Base-by-base conservation (phyloP, 768 basidiomycete species). In the Gloeophyllum trabeum region DNA sequence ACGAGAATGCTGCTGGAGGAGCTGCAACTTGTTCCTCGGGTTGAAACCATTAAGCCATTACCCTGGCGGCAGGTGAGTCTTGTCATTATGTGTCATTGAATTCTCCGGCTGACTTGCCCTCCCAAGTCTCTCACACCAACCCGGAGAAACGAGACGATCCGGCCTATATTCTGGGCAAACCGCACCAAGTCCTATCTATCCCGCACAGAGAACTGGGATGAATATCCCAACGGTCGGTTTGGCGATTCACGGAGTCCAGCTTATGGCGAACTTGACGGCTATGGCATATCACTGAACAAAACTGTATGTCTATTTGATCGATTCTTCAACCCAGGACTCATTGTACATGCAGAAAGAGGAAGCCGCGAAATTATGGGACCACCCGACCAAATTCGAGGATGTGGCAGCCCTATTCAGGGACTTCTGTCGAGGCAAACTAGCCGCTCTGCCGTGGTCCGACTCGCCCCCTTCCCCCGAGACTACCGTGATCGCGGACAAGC, bases 151-250 rank as follows among this genome's bases (percentile, higher is more conserved):
- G 96, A 99, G 63, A 83, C 76, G 38, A 98, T 94, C 48, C 83
- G 96, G 24, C 96, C 96, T 3, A 98, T 99, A 56, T 98, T 98
- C 69, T 98, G 94, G 93, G 91, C 96, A 10, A 98, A 99, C 64
- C 74, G 94, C 28, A 76, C 91, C 26, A 86, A 92, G 56, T 96
- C 92, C 1, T 98, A 98, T 59, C 69, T 98, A 36, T 88, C 88
- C 5, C 83, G 94, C 42, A 98, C 96, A 12, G 92, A 96, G 58
- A 89, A 96, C 56, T 99, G 96, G 96, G 96, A 99, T 57, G 94
- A 98, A 59, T 98, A 96, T 61, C 96, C 96, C 39, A 99, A 99
- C 59, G 96, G 96, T 43, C 88, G 96, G 50, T 99, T 94, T 56
- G 96, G 96, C 52, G 96, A 98, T 64, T 83, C 93, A 5, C 78